Conservation (phyloP, 108 stramenopile genomes). For the Cylindrotheca closterium region DNA sequence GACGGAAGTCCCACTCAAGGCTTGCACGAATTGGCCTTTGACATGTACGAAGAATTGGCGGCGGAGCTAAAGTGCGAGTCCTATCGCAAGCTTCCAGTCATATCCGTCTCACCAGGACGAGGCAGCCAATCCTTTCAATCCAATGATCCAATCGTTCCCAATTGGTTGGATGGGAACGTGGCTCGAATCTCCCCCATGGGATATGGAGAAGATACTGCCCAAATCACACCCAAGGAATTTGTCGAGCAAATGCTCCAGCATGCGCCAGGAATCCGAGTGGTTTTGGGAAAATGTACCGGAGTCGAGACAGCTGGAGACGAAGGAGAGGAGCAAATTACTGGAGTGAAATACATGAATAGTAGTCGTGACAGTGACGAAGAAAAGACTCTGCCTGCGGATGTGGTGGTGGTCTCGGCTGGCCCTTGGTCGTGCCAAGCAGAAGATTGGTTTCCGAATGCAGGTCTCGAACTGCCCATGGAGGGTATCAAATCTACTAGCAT, state of each 20-base stretch:
- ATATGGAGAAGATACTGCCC: constrained; percentile 82
- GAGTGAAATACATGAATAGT: constrained; percentile 53
- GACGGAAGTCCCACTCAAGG: constrained; percentile 43
- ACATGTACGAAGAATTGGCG: constrained; percentile 61
- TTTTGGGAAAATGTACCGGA: constrained; percentile 72
- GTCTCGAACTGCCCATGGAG: constrained; percentile 83
- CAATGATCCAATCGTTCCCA: constrained; percentile 41
- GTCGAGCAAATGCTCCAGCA: constrained; percentile 71
- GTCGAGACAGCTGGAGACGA: constrained; percentile 40
- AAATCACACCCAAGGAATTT: constrained; percentile 83
- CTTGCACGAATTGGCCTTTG: constrained; percentile 64
- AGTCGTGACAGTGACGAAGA: constrained; percentile 25
- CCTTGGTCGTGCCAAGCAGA: constrained; percentile 83
- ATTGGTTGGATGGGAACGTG: constrained; percentile 76
- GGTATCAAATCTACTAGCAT: constrained; percentile 84
- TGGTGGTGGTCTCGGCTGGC: constrained; percentile 69
- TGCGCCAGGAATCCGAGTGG: constrained; percentile 39
- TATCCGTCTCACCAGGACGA: constrained; percentile 65
- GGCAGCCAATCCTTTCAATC: constrained; percentile 15
- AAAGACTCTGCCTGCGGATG: constrained; percentile 46
- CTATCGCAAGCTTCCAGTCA: constrained; percentile 82
- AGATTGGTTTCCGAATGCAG: constrained; percentile 73
- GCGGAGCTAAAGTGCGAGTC: constrained; percentile 57
- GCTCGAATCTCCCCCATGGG: constrained; percentile 68
- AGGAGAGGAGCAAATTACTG: constrained; percentile 36